Percentiles rank a stretch among this genome's conserved stretches.
These are phyloP conservation scores for Streptanthus diversifolius DNA, from an alignment of 345 rosid species.

Conservation along the genomic window DNA sequence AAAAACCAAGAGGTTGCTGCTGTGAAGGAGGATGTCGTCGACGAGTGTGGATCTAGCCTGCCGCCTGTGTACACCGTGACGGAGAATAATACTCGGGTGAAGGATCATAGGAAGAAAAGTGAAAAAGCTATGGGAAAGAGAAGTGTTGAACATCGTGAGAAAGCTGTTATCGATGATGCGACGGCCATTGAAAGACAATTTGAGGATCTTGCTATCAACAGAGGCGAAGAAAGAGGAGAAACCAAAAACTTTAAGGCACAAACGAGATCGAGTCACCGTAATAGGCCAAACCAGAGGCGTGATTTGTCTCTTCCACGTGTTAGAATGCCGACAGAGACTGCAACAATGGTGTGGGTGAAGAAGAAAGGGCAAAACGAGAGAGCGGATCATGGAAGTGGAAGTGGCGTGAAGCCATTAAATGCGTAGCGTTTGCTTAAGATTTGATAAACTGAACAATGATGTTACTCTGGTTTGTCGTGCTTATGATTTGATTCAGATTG, in stretches of 20 bases:
- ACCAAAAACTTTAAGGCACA: background rate
- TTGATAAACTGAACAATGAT: too few species aligned
- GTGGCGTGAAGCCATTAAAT: background rate
- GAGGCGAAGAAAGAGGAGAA: background rate
- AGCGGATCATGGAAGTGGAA: background rate
- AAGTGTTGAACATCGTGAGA: background rate
- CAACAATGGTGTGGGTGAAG: slow-evolving; percentile 33
- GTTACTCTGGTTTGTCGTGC: too few species aligned
- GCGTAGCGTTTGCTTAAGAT: background rate
- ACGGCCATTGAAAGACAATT: slow-evolving; percentile 3
- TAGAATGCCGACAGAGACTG: background rate
- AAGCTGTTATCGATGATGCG: background rate
- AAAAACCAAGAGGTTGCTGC: background rate
- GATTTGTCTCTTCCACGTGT: background rate
- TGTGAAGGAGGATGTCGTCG: background rate
- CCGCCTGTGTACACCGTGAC: background rate
- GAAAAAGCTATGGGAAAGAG: background rate
- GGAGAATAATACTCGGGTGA: slow-evolving; percentile 10
- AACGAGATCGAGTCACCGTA: background rate
- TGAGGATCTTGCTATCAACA: background rate
- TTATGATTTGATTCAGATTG: too few species aligned
- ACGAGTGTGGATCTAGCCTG: slow-evolving; percentile 2
- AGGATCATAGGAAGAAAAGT: background rate
- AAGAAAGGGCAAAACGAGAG: slow-evolving; percentile 22
- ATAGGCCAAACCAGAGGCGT: background rate